These are phyloP conservation scores for Jimgerdemannia lactiflua DNA, from an alignment of 192 early-diverging fungal genomes.

Conservation along the genomic window DNA sequence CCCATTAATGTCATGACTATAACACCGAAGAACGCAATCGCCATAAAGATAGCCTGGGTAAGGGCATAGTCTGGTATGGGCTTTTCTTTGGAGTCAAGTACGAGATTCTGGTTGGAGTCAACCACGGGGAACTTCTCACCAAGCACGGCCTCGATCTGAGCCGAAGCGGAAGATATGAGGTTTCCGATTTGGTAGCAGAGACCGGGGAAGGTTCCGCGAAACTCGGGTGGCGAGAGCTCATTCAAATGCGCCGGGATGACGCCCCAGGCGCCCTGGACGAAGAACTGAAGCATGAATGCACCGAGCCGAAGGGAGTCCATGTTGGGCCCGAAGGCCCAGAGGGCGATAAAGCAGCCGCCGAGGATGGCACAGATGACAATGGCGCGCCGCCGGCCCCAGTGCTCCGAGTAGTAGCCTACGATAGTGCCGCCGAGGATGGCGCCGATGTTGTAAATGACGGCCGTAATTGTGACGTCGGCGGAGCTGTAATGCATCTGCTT, in stretches of 20 bases:
- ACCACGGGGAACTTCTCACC: conserved; percentile 24
- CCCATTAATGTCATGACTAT: conserved; percentile 47
- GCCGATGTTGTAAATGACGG: conserved; percentile 58
- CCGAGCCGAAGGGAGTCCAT: conserved; percentile 24
- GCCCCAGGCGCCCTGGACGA: conserved; percentile 54
- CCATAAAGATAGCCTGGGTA: conserved; percentile 61
- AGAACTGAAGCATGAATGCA: conserved; percentile 53
- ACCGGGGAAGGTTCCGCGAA: conserved; percentile 69
- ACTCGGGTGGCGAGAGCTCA: conserved; percentile 64
- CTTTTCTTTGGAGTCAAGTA: conserved; percentile 12
- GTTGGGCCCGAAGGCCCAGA: conserved; percentile 56
- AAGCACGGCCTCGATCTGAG: conserved; percentile 39
- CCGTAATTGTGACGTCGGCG: conserved; percentile 52
- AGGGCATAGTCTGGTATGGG: conserved; percentile 45
- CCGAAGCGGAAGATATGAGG: conserved; percentile 45
- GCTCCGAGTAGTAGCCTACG: conserved; percentile 60
- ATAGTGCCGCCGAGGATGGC: conserved; percentile 68
- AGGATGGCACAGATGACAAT: conserved; percentile 49
- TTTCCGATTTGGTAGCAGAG: conserved; percentile 74
- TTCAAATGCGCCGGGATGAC: conserved; percentile 67
- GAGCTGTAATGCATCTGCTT: conserved; percentile 53
- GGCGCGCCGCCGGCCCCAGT: conserved; percentile 56
- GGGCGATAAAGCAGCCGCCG: conserved; percentile 65
- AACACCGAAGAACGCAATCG: conserved; percentile 36
- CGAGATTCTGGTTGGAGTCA: conserved; percentile 3